A percentile compares a stretch with the other conserved stretches of the same genome.
Evolutionary conservation across 2,329 filamentous ascomycete genomes (phyloP).

Genomic region (Neospermospora avenae): DNA sequence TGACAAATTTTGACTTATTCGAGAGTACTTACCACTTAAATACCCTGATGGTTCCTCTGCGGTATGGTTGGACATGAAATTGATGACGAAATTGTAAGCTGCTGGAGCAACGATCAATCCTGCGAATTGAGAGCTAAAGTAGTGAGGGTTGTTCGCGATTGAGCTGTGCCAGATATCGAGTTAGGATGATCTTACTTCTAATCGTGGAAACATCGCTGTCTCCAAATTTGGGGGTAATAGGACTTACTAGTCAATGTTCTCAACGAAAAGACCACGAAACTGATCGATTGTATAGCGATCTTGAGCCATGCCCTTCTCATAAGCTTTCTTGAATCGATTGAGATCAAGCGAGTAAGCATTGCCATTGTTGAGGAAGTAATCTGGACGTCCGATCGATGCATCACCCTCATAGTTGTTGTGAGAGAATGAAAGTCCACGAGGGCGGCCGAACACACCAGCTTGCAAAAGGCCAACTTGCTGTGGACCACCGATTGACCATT

Average conservation of each 20-base stretch:
- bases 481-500: conserved; percentile 18
- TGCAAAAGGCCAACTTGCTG: neutral
- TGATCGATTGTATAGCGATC: conserved; percentile 10
- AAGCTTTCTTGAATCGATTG: conserved; percentile 7
- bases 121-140: conserved; percentile 37
- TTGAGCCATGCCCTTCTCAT: neutral
- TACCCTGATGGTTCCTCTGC: neutral
- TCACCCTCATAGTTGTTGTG: conserved; percentile 21
- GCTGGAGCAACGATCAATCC: conserved; percentile 10
- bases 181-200: no score
- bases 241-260: neutral
- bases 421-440: conserved; percentile 10
- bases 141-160: conserved; percentile 43
- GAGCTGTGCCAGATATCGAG: conserved; percentile 8
- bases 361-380: conserved; percentile 14
- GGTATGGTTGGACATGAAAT: conserved; percentile 11
- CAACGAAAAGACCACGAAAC: neutral
- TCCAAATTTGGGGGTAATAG: neutral
- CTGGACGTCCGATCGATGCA: conserved; percentile 9
- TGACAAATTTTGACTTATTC: neutral
- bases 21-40: neutral
- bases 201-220: no score
- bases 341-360: conserved; percentile 12
- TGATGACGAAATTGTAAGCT: conserved; percentile 13
- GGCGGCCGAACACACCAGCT: conserved; percentile 4